Base-by-base conservation (phyloP, 371 early-diverging fungal genomes). In the Blakeslea trispora region DNA sequence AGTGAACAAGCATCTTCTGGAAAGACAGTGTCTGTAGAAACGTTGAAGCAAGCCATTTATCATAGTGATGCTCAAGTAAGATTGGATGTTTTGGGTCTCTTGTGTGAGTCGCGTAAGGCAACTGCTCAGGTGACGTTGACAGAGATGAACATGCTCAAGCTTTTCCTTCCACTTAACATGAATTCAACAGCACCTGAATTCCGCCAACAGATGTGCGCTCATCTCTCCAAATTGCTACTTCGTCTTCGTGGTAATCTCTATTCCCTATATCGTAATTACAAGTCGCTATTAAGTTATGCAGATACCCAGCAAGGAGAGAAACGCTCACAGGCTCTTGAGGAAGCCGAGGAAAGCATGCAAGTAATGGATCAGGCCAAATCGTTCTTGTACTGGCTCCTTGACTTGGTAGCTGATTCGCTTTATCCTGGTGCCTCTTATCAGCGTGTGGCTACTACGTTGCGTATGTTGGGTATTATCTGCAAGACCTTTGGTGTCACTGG, bases 61-160 rank as follows among this genome's bases (percentile, higher is more conserved):
- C 91, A 93, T 55, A 76, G 79, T 1, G 92, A 92, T 59, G 66
- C 71, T 39, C 83, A 85, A 28, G 84, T 93, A n/a, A 86, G 95
- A 8, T 74, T 86, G 23, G 94, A 95, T 55, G 87, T 88, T 0
- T 72, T 93, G 42, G 92, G 90, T 5, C 71, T 95, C 4, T 64
- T 94, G 10, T 90, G 93, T 59, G 92, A 92, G 53, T 82, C 91
- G 0, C 76, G 84, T 35, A 85, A 87, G 34, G 77, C 83, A 4
- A 83, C 87, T 0, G 77, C 85, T 8, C 78, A 77, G n/a, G 73
- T 88, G 5, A 81, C 81, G 7, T 53, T 57, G 10, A 65, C 70
- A 17, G 91, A 92, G 57, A 54, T 81, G 24, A 72, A 77, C 1
- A 69, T 89, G 57, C 43, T 91, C 8, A 74, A 75, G 43, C 61